Base-by-base conservation (phyloP, 306 rosid genomes). In the Cicer pinnatifidum region DNA sequence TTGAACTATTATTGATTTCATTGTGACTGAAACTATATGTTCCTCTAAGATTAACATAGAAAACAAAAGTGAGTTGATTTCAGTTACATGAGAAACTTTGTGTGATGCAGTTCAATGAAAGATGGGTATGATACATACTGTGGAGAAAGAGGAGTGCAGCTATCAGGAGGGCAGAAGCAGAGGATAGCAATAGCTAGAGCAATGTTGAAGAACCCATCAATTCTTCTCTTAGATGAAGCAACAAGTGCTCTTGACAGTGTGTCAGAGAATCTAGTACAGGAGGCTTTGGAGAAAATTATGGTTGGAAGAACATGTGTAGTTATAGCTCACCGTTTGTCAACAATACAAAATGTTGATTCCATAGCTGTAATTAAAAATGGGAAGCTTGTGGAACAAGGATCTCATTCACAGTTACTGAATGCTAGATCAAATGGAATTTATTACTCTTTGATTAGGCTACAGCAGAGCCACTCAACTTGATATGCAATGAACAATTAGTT, bases 101-200 rank as follows among this genome's bases (percentile, higher is more conserved):
- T 28, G 11, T 46, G 20, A 20, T 86, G 83, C 83, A 90, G 92
- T 76, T 78, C 89, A 13, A 87, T 89, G 91, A 86, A 76, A 58
- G 92, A 86, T 57, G 96, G 91, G 1, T 92, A 87, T 47, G 87
- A 90, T 8, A 87, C 88, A 1, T 69, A 84, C 33, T 87, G 97
- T 85, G 95, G 98, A 75, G 97, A 86, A 78, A 80, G 96, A 81
- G 97, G 96, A 81, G 87, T 85, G 59, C 96, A 87, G 54, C 81
- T 92, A 12, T 90, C 96, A 59, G 90, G 98, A 62, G 98, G 96
- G 1, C 90, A 92, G 77, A 90, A 88, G 82, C 96, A 92, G 37
- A 87, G 96, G n/a, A 83, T 92, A 76, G 92, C 94, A 75, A 82
- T 90, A 61, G 98, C 97, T 7, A n/a, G 93, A 77, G 96, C 96